phyloP scores from a whole-genome alignment of 148 eudicot species.

The Drosera capensis region DNA sequence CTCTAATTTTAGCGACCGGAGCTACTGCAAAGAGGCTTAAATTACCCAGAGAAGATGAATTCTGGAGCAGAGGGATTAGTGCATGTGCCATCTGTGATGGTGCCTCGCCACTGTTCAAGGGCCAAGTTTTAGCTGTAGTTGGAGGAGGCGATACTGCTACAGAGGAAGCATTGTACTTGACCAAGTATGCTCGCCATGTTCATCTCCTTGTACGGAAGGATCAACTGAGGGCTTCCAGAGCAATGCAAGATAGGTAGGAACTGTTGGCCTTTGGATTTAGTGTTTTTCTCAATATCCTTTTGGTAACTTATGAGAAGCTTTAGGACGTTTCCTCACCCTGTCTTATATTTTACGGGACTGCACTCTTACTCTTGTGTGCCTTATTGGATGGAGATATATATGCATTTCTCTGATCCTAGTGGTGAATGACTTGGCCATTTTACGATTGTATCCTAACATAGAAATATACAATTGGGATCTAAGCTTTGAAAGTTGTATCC shows the following conservation, averaged over 20 bases:
- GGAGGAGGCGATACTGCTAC: constrained; percentile 99
- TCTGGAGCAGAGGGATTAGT: constrained; percentile 98
- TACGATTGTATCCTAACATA: too few relatives aligned
- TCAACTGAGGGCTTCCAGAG: constrained; percentile 88
- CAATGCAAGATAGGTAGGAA: constrained; percentile 95
- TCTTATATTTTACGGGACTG: background rate
- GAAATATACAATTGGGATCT: too few relatives aligned
- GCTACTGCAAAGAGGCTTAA: constrained; percentile 79
- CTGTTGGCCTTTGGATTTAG: background rate
- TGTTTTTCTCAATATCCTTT: background rate
- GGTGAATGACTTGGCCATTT: too few relatives aligned
- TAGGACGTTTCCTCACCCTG: background rate
- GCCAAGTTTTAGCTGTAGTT: constrained; percentile 98
- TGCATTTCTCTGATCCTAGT: too few relatives aligned
- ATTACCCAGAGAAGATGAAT: constrained; percentile 91
- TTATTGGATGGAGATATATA: too few relatives aligned
- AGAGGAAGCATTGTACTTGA: constrained; percentile 90
- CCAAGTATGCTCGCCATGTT: constrained; percentile 94
- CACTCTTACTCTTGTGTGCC: too few relatives aligned
- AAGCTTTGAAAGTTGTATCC: too few relatives aligned
- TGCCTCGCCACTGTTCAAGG: constrained; percentile 93
- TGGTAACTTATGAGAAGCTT: background rate
- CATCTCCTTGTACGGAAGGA: constrained; percentile 85
- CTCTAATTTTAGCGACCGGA: constrained; percentile 83
- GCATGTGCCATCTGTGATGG: constrained; percentile 99